Evolutionary conservation across 441 rosid species (phyloP).

Genomic region (Syzygium syzygioides): DNA sequence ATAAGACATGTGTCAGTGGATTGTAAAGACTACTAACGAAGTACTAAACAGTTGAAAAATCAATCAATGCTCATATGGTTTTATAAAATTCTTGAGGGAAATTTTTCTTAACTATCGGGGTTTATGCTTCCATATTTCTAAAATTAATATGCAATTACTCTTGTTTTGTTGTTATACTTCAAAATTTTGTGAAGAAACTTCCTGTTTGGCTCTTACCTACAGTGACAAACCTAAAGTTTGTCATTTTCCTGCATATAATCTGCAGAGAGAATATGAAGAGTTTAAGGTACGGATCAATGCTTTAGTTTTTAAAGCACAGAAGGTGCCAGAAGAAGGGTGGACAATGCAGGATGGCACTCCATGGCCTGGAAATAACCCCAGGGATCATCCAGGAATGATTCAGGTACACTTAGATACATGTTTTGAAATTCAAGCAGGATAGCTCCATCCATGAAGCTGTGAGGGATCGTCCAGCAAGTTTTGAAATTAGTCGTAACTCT

Average conservation of each 20-base stretch:
- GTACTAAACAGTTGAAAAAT: not conserved
- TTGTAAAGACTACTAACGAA: not conserved
- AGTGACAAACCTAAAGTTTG: not conserved
- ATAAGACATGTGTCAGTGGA: not conserved
- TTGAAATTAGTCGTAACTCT: not conserved
- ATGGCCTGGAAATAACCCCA: slow-evolving; percentile 4
- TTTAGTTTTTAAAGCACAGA: not conserved
- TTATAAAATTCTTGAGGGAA: not conserved
- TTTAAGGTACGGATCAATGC: not conserved
- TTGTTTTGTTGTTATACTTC: not conserved
- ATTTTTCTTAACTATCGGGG: not conserved
- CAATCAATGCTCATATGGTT: not conserved
- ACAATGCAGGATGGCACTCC: slow-evolving; percentile 1
- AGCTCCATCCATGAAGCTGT: not conserved
- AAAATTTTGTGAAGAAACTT: not conserved
- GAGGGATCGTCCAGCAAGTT: not conserved
- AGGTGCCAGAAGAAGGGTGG: slow-evolving; percentile 1
- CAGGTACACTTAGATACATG: not conserved
- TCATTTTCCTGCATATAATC: not conserved
- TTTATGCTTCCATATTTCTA: not conserved
- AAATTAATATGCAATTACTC: not conserved
- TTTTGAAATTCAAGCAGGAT: not conserved
- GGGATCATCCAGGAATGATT: slow-evolving; percentile 5
- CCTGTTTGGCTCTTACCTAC: not conserved
- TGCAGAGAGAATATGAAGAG: not conserved